phyloP scores from a whole-genome alignment of 257 asterid genomes.

The Fraxinus quadrangulata region DNA sequence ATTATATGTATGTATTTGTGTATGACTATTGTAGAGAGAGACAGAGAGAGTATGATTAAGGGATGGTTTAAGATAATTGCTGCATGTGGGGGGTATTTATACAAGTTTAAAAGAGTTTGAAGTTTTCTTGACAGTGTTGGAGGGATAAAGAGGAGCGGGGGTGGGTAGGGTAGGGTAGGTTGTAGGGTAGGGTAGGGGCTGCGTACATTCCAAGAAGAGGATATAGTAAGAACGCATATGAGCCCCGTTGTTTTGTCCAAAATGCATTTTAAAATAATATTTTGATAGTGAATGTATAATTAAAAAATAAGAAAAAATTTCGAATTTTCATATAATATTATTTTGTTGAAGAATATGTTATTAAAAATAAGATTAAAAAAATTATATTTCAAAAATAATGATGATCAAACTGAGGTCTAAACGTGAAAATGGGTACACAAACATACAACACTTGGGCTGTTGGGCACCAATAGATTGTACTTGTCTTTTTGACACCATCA shows the following conservation, averaged over 20 bases:
- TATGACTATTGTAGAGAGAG: conserved; percentile 5
- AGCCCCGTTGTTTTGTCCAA: no score
- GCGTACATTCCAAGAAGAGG: conserved; percentile 58
- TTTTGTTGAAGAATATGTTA: no score
- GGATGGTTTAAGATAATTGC: conserved; percentile 36
- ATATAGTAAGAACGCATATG: background rate
- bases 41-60: conserved; percentile 20
- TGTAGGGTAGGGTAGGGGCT: conserved; percentile 15
- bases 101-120: conserved; percentile 34
- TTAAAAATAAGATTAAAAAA: no score
- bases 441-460: conserved; percentile 53
- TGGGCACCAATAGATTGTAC: conserved; percentile 61
- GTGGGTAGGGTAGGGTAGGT: background rate
- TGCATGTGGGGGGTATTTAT: conserved; percentile 82
- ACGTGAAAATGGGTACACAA: conserved; percentile 52
- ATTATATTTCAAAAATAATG: no score
- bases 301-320: no score
- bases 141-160: conserved; percentile 2
- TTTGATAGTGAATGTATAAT: no score
- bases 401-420: background rate
- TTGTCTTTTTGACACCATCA: conserved; percentile 52
- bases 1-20: background rate
- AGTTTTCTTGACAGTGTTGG: background rate
- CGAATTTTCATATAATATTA: no score
- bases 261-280: no score